Evolutionary conservation across 345 rosid genomes (phyloP).

Genomic region (Leavenworthia alabamica): DNA sequence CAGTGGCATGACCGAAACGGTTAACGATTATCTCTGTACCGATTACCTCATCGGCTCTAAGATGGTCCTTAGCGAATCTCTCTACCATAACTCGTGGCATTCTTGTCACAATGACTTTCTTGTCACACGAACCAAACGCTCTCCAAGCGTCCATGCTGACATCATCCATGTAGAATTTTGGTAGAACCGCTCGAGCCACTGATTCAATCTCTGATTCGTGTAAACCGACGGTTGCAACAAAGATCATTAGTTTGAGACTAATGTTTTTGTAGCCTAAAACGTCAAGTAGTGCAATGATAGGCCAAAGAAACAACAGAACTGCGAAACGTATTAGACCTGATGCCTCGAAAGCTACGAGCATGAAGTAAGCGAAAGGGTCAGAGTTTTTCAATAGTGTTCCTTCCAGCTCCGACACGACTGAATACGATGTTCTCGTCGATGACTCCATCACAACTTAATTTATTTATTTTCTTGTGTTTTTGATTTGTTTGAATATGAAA

Average conservation of each 20-base stretch:
- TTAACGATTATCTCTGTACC: conserved; percentile 60
- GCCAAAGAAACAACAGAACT: conserved; percentile 52
- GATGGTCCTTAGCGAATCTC: conserved; percentile 68
- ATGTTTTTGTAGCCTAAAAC: conserved; percentile 36
- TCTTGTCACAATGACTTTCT: conserved; percentile 61
- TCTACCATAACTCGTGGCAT: conserved; percentile 77
- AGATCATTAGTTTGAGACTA: conserved; percentile 61
- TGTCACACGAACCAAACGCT: conserved; percentile 49
- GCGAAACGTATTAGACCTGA: conserved; percentile 74
- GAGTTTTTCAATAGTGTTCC: conserved; percentile 61
- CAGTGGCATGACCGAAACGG: conserved; percentile 65
- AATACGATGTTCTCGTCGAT: conserved; percentile 21
- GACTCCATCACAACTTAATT: conserved; percentile 29
- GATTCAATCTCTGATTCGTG: conserved; percentile 58
- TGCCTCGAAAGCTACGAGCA: conserved; percentile 85
- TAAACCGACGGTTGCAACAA: conserved; percentile 57
- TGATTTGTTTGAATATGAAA: conserved; percentile 10
- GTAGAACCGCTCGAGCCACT: conserved; percentile 82
- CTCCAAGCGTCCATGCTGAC: conserved; percentile 67
- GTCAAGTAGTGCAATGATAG: conserved; percentile 52
- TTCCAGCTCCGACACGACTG: conserved; percentile 72
- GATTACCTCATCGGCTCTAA: conserved; percentile 65
- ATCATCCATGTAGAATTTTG: conserved; percentile 78
- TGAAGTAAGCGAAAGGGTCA: conserved; percentile 69
- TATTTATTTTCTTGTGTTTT: background rate